A percentile compares a stretch with the other conserved stretches of the same genome.
Evolutionary conservation across 106 monocot species (phyloP).

Genomic region (Platanthera zijinensis): DNA sequence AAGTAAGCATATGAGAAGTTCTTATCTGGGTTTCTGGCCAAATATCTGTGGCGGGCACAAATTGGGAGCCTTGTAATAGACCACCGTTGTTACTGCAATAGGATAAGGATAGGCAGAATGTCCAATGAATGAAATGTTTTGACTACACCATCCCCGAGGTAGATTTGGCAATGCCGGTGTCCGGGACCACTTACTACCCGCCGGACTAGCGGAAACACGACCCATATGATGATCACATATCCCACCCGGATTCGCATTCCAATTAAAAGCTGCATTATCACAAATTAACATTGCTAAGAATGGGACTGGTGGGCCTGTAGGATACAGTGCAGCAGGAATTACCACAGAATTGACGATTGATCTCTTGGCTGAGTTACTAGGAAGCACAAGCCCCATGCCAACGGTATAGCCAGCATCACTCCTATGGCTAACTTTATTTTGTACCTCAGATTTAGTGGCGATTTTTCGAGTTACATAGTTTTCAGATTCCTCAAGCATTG

Average conservation of each 20-base stretch:
- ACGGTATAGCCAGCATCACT: constrained; percentile 3
- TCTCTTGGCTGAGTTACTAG: constrained; percentile 29
- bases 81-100: background rate
- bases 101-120: background rate
- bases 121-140: background rate
- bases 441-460: background rate
- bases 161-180: constrained; percentile 13
- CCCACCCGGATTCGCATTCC: constrained; percentile 2
- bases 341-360: constrained; percentile 25
- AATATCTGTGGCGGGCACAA: constrained; percentile 39
- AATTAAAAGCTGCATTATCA: constrained; percentile 5
- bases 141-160: background rate
- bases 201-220: background rate
- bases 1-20: constrained; percentile 21
- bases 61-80: constrained; percentile 21
- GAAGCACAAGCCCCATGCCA: constrained; percentile 23
- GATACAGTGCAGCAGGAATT: constrained; percentile 31
- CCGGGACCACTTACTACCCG: background rate
- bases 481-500: no score
- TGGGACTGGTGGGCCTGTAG: constrained; percentile 56
- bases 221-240: constrained; percentile 18
- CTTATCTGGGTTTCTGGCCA: constrained; percentile 27
- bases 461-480: background rate
- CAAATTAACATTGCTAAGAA: constrained; percentile 18
- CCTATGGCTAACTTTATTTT: constrained; percentile 16